These are phyloP conservation scores for Paraphoma sp. DNA, from an alignment of 2,329 filamentous ascomycete genomes.

Conservation along the genomic window DNA sequence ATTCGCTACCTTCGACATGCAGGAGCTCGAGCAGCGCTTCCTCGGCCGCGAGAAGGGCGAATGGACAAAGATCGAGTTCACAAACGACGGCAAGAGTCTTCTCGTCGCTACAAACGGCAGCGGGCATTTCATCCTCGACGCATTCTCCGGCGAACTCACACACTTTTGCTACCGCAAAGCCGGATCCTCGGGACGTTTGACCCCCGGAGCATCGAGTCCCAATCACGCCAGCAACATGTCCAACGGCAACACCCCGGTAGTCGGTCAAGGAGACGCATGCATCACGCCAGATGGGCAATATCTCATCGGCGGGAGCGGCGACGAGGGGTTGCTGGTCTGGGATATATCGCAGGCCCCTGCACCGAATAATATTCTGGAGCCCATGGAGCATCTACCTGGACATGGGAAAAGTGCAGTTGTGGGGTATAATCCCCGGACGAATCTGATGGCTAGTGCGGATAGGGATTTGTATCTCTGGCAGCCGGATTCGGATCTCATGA, in stretches of 20 bases:
- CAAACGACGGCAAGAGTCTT: conserved; percentile 90
- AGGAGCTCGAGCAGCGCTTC: conserved; percentile 63
- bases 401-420: conserved; percentile 72
- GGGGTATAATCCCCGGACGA: conserved; percentile 89
- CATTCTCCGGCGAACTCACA: conserved; percentile 82
- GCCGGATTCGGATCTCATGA: conserved; percentile 53
- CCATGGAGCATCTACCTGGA: conserved; percentile 69
- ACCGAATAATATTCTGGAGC: conserved; percentile 67
- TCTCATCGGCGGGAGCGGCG: conserved; percentile 78
- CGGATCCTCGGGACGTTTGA: conserved; percentile 53
- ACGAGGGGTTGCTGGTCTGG: conserved; percentile 82
- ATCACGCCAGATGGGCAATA: conserved; percentile 90
- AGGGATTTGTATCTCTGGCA: conserved; percentile 68
- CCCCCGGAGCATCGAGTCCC: conserved; percentile 52
- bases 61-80: conserved; percentile 94
- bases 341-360: conserved; percentile 66
- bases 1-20: conserved; percentile 83
- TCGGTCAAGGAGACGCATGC: conserved; percentile 76
- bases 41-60: conserved; percentile 59
- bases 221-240: conserved; percentile 62
- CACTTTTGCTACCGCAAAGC: conserved; percentile 68
- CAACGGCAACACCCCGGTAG: conserved; percentile 36
- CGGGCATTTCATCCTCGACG: conserved; percentile 92
- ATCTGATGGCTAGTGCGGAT: conserved; percentile 89
- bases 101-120: conserved; percentile 82